A percentile compares a stretch with the other conserved stretches of the same genome.
Conservation (phyloP, 306 rosid genomes). For the Vigna angularis region DNA sequence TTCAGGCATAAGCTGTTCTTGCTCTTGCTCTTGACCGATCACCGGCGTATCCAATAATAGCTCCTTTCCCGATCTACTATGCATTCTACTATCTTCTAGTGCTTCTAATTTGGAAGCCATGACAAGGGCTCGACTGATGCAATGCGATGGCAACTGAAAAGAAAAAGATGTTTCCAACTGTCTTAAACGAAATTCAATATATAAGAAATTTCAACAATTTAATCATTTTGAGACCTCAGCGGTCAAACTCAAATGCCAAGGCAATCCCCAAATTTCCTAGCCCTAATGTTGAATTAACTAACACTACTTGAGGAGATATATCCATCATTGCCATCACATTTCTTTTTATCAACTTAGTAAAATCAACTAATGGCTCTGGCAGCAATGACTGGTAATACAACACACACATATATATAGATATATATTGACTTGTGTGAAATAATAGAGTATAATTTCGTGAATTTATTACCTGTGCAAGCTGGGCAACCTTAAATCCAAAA, state of each 20-base stretch:
- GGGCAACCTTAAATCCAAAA: constrained; percentile 94
- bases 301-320: neutral
- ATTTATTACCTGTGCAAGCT: constrained; percentile 89
- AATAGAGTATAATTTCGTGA: constrained; percentile 16
- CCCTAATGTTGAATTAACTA: constrained; percentile 18
- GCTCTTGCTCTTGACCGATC: constrained; percentile 48
- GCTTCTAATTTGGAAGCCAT: constrained; percentile 86
- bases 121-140: constrained; percentile 69
- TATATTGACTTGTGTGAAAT: neutral
- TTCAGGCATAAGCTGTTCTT: constrained; percentile 45
- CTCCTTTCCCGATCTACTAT: constrained; percentile 46
- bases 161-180: constrained; percentile 29
- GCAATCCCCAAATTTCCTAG: constrained; percentile 26
- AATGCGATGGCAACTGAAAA: constrained; percentile 75
- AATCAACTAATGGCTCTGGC: constrained; percentile 25
- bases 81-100: constrained; percentile 59
- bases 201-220: constrained; percentile 30
- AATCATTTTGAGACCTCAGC: constrained; percentile 14
- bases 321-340: neutral
- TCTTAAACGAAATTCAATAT: constrained; percentile 16
- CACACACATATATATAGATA: neutral
- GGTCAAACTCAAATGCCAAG: constrained; percentile 22
- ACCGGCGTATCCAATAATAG: constrained; percentile 36
- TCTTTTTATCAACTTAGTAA: constrained; percentile 21
- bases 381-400: neutral